These are phyloP conservation scores for Turritis glabra DNA, from an alignment of 345 rosid genomes.

Conservation along the genomic window DNA sequence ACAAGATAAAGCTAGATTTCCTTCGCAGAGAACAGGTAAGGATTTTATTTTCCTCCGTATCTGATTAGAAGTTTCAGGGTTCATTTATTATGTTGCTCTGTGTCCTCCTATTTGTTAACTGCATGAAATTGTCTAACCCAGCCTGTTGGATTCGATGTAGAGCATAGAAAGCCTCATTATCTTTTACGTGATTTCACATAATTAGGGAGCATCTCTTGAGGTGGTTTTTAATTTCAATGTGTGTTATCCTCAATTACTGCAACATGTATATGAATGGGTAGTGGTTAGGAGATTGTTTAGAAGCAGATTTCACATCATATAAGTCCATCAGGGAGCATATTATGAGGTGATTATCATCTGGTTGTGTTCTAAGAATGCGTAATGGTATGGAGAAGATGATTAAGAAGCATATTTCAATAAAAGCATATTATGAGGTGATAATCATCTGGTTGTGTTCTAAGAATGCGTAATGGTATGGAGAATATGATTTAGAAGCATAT, in stretches of 20 bases:
- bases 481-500: slow-evolving; percentile 6
- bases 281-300: slow-evolving; percentile 3
- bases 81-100: slow-evolving; percentile 7
- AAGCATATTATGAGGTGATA: no score
- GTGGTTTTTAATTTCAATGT: slow-evolving; percentile 12
- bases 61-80: neutral
- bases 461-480: neutral
- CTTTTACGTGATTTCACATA: slow-evolving; percentile 4
- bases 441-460: neutral
- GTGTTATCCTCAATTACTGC: neutral
- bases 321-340: neutral
- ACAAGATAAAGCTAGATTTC: slow-evolving; percentile 72
- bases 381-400: slow-evolving; percentile 2
- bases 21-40: slow-evolving; percentile 75
- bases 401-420: neutral
- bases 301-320: slow-evolving; percentile 15
- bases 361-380: neutral
- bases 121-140: slow-evolving; percentile 20
- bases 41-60: slow-evolving; percentile 4
- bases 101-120: slow-evolving; percentile 1
- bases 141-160: slow-evolving; percentile 14
- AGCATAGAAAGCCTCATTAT: slow-evolving; percentile 16
- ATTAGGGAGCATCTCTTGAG: slow-evolving; percentile 11
- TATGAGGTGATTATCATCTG: slow-evolving; percentile 4
- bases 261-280: slow-evolving; percentile 10